These are phyloP conservation scores for Trichoderma virens DNA, from an alignment of 495 filamentous ascomycete genomes.

Conservation along the genomic window DNA sequence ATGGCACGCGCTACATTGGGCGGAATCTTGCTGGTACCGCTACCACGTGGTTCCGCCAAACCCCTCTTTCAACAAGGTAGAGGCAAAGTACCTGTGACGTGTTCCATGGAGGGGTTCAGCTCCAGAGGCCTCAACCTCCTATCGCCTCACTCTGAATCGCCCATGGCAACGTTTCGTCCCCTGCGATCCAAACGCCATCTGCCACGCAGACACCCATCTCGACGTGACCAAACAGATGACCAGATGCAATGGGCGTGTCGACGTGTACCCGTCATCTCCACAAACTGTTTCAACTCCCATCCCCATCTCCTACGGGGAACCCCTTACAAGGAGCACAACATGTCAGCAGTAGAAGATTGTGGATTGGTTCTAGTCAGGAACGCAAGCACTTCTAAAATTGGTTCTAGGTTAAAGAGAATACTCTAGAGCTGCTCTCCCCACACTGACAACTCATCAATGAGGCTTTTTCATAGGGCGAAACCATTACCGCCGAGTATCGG, in stretches of 20 bases:
- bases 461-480: conserved; percentile 1
- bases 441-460: background rate
- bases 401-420: background rate
- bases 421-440: background rate
- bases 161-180: conserved; percentile 5
- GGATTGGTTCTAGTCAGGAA: conserved; percentile 7
- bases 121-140: background rate
- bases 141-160: background rate
- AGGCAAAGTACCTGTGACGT: background rate
- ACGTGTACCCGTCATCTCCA: background rate
- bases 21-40: background rate
- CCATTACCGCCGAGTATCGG: background rate
- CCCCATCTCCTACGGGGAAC: background rate
- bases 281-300: background rate
- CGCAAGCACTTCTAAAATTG: background rate
- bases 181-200: background rate
- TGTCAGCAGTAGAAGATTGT: background rate
- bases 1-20: background rate
- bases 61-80: background rate
- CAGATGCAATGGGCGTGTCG: background rate
- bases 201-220: background rate
- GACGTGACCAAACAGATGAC: background rate
- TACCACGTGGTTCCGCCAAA: background rate
- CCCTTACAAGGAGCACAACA: background rate
- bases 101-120: conserved; percentile 2